These are phyloP conservation scores for Arthrobotrys pseudoclavata DNA, from an alignment of 2,329 filamentous ascomycete species.

Conservation along the genomic window DNA sequence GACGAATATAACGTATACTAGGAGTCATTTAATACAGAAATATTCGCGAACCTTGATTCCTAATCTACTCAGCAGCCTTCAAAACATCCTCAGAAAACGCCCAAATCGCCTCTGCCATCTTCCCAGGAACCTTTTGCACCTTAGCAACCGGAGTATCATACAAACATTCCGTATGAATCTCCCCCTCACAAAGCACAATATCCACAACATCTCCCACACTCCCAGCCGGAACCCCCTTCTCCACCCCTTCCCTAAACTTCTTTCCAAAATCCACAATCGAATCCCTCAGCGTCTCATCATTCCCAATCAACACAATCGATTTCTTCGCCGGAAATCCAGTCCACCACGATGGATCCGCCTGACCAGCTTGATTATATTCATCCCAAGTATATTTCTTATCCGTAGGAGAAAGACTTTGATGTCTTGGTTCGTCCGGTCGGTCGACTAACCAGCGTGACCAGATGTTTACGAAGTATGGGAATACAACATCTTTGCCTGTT, in stretches of 20 bases:
- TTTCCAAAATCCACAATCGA: conserved; percentile 70
- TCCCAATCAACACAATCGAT: conserved; percentile 71
- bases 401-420: conserved; percentile 31
- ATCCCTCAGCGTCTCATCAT: conserved; percentile 72
- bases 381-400: conserved; percentile 65
- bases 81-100: conserved; percentile 43
- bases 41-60: background rate
- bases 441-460: conserved; percentile 71
- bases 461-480: conserved; percentile 65
- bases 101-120: conserved; percentile 48
- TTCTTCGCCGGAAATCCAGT: conserved; percentile 68
- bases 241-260: conserved; percentile 67
- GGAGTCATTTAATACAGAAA: background rate
- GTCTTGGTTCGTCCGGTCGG: conserved; percentile 60
- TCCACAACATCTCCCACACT: conserved; percentile 17
- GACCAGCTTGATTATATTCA: conserved; percentile 71
- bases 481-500: conserved; percentile 70
- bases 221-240: conserved; percentile 35
- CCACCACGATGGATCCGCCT: conserved; percentile 72
- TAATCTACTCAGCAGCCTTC: conserved; percentile 14
- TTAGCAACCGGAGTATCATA: conserved; percentile 50
- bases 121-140: conserved; percentile 33
- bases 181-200: conserved; percentile 54
- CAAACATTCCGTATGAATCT: conserved; percentile 59
- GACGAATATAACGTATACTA: background rate